Base-by-base conservation (phyloP, 139 green algal genomes). In the Spirogloea muscicola region DNA sequence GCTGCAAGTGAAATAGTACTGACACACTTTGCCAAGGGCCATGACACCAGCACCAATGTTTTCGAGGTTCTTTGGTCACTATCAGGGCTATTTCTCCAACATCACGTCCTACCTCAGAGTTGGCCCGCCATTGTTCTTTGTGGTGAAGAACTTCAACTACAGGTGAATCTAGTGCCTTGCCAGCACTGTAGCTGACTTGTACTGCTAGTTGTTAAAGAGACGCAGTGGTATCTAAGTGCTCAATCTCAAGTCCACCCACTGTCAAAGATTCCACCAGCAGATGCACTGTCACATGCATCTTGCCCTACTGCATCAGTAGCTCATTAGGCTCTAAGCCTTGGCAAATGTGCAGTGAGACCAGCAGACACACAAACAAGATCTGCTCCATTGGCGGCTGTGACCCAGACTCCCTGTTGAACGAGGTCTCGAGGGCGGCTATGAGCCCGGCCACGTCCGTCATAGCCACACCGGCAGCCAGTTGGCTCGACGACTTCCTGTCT, bases 401-500 rank as follows among this genome's bases (percentile, higher is more conserved):
- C 16, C 48, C 74, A 1, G 71, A 90, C 79, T 95, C 89, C 0
- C 66, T 97, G 21, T 66, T 92, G 21, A 91, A 90, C 67, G 61
- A 88, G 87, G 89, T 92, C 62, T 5, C 62, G 2, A 21, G 16
- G 7, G 84, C 75, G 7, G 73, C 87, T 3, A 48, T 66, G 7
- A 61, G 48, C 2, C 84, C 84, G n/a, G 60, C 57, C 69, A 31
- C 60, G 21, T 83, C 78, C 16, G 80, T 59, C 73, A 88, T 96
- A 21, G 88, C 90, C 6, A 67, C 84, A 27, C 83, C 91, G 9
- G 86, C 91, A n/a, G 88, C 91, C 36, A 92, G 87, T 21, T 97
- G 92, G 92, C 55, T 96, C 6, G 92, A 97, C 76, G 92, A 96
- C 83, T 96, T 95, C 81, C 75, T 96, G n/a, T 84, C 87, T 3